A percentile compares a stretch with the other conserved stretches of the same genome.
These are phyloP conservation scores for Asclepias syriaca DNA, from an alignment of 257 asterid genomes.

Conservation along the genomic window DNA sequence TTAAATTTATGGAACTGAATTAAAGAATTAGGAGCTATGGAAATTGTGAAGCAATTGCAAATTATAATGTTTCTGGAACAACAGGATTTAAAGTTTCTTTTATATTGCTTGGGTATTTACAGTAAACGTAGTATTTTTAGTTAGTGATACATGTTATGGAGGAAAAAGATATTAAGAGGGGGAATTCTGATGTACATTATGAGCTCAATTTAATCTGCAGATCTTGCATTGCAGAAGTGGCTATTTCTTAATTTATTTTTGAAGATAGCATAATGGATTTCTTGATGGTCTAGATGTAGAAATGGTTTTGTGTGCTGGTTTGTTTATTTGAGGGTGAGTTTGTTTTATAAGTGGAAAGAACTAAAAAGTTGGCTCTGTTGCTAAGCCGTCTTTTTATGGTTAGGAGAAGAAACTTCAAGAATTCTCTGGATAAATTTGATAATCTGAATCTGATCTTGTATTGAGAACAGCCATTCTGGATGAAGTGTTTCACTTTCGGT, in stretches of 20 bases:
- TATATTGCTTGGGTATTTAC: background rate
- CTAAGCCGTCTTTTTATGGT: background rate
- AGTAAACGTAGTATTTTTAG: background rate
- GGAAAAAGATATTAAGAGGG: background rate
- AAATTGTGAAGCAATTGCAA: background rate
- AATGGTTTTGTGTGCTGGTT: background rate
- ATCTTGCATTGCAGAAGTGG: background rate
- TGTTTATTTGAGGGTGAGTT: background rate
- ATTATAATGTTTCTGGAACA: background rate
- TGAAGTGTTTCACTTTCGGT: background rate
- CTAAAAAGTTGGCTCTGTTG: too few species aligned
- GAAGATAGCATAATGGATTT: background rate
- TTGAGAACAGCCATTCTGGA: background rate
- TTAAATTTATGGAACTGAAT: background rate
- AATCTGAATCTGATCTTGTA: background rate
- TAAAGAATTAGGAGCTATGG: background rate
- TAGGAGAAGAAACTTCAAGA: slow-evolving; percentile 1
- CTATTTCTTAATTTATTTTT: background rate
- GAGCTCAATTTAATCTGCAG: background rate
- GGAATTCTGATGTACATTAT: background rate
- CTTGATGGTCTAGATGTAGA: background rate
- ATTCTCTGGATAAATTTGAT: background rate
- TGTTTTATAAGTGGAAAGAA: background rate
- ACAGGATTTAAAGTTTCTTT: background rate
- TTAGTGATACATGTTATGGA: background rate